phyloP scores from a whole-genome alignment of 2,329 filamentous ascomycete genomes.

The Sporothrix variecibatus region DNA sequence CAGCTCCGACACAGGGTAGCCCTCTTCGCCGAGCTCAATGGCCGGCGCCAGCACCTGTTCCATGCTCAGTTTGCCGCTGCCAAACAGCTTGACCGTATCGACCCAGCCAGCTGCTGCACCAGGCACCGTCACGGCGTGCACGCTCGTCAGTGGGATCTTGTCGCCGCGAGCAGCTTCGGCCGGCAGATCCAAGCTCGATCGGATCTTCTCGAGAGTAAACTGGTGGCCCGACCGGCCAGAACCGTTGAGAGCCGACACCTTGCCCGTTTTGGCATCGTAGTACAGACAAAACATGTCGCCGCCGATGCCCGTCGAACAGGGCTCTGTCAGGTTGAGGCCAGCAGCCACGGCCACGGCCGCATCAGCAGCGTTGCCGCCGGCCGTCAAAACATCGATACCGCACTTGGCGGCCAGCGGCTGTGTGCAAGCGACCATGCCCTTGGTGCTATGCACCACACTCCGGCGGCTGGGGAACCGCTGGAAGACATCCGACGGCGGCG shows the following conservation, averaged over 20 bases:
- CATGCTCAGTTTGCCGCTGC: slow-evolving; percentile 79
- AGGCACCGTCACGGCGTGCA: slow-evolving; percentile 82
- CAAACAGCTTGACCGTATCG: slow-evolving; percentile 83
- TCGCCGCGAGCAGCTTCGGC: slow-evolving; percentile 47
- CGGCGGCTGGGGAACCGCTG: slow-evolving; percentile 68
- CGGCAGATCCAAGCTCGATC: slow-evolving; percentile 66
- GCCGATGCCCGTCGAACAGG: slow-evolving; percentile 89
- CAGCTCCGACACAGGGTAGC: slow-evolving; percentile 85
- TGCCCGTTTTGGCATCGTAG: slow-evolving; percentile 80
- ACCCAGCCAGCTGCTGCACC: slow-evolving; percentile 93
- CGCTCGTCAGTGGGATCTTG: slow-evolving; percentile 64
- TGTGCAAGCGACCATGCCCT: slow-evolving; percentile 86
- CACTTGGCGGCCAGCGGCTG: slow-evolving; percentile 89
- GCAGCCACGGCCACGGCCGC: slow-evolving; percentile 95
- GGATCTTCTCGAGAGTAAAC: slow-evolving; percentile 68
- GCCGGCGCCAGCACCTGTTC: slow-evolving; percentile 79
- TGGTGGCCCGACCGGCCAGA: slow-evolving; percentile 79
- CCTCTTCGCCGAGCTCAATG: slow-evolving; percentile 81
- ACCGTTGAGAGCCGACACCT: slow-evolving; percentile 85
- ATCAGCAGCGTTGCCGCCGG: slow-evolving; percentile 92
- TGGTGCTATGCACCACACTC: slow-evolving; percentile 90
- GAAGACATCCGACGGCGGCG: slow-evolving; percentile 52
- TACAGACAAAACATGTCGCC: slow-evolving; percentile 97
- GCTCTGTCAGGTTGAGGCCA: slow-evolving; percentile 90
- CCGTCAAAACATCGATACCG: slow-evolving; percentile 78